These are phyloP conservation scores for Mycena polygramma DNA, from an alignment of 768 basidiomycete species.

Conservation along the genomic window DNA sequence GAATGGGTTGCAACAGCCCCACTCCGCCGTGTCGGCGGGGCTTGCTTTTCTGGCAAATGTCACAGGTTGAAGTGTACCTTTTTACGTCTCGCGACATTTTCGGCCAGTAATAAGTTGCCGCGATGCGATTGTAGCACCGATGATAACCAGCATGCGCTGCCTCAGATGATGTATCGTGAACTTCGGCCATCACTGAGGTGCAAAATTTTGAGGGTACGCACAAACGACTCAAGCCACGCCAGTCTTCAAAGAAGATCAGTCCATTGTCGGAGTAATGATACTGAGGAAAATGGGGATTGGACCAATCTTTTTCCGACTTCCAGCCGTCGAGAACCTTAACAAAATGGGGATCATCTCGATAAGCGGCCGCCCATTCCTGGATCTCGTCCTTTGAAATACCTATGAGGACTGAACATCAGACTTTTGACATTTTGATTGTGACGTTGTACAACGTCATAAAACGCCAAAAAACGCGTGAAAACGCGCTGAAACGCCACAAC, in stretches of 20 bases:
- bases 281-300: constrained; percentile 20
- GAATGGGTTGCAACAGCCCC: constrained; percentile 51
- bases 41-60: constrained; percentile 46
- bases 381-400: constrained; percentile 11
- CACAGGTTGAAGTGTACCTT: constrained; percentile 40
- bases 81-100: constrained; percentile 44
- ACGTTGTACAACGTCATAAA: too few species aligned
- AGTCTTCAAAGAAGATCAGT: constrained; percentile 44
- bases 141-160: constrained; percentile 46
- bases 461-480: too few species aligned
- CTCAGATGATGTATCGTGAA: constrained; percentile 40
- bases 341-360: constrained; percentile 8
- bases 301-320: constrained; percentile 2
- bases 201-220: background rate
- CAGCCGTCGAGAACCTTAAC: background rate
- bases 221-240: background rate
- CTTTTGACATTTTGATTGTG: too few species aligned
- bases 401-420: background rate
- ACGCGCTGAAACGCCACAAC: too few species aligned
- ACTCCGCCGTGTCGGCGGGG: constrained; percentile 43
- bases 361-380: constrained; percentile 9
- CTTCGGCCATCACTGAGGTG: constrained; percentile 38
- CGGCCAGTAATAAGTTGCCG: constrained; percentile 48
- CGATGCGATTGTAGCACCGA: constrained; percentile 42
- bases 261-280: constrained; percentile 28